Evolutionary conservation across 192 early-diverging fungal genomes (phyloP).

Genomic region (Gamsiella multidivaricata): DNA sequence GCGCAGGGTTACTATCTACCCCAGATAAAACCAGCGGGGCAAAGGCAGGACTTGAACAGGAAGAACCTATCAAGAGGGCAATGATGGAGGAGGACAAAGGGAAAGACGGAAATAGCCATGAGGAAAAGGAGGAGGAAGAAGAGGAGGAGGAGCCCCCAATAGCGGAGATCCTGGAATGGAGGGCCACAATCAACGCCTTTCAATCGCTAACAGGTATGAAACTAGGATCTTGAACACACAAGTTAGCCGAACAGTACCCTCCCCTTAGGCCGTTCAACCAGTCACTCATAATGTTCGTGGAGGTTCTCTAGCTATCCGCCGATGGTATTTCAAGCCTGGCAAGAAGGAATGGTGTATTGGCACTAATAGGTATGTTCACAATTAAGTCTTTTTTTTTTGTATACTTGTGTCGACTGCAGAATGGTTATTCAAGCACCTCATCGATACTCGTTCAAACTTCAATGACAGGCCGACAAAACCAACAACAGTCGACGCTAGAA

Average conservation of each 20-base stretch:
- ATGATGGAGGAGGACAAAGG: neutral
- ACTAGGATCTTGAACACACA: neutral
- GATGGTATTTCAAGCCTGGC: slow-evolving; percentile 1
- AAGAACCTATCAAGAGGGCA: no score
- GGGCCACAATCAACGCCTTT: neutral
- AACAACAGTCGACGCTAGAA: neutral
- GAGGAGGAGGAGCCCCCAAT: neutral
- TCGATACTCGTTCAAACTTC: no score
- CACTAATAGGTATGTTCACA: neutral
- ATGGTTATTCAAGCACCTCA: no score
- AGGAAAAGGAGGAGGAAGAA: slow-evolving; percentile 4
- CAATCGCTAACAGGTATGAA: neutral
- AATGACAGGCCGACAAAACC: neutral
- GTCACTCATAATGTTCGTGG: no score
- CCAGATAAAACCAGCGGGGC: no score
- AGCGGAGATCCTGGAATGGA: neutral
- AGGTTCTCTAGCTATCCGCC: neutral
- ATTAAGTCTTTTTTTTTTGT: neutral
- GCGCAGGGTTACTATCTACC: no score
- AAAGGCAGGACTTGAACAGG: no score
- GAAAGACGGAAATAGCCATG: neutral
- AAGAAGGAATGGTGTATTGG: neutral
- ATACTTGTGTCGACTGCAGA: no score
- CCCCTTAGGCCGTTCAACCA: no score
- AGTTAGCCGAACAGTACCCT: no score